A percentile compares a stretch with the other conserved stretches of the same genome.
Conservation (phyloP, 371 early-diverging fungal species). For the Lichtheimia corymbifera region DNA sequence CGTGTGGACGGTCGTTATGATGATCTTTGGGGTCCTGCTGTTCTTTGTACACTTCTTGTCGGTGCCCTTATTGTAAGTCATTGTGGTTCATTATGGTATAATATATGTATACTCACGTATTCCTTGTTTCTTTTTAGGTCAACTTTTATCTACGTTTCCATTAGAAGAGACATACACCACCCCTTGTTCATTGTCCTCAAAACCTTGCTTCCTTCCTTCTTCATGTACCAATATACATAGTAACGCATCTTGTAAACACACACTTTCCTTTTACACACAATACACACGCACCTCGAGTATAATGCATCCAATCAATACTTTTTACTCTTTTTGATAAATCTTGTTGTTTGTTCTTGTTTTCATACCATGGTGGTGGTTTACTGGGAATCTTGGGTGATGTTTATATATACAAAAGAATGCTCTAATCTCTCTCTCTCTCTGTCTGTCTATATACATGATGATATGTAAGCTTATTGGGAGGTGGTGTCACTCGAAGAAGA, state of each 20-base stretch:
- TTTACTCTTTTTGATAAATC: not conserved
- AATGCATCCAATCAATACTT: not conserved
- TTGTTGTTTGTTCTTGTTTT: too few species aligned
- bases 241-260: not conserved
- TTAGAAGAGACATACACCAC: constrained; percentile 6
- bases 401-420: constrained; percentile 1
- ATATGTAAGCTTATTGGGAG: not conserved
- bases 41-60: constrained; percentile 85
- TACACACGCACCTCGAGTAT: not conserved
- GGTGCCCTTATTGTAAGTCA: constrained; percentile 41
- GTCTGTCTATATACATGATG: not conserved
- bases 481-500: not conserved
- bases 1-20: constrained; percentile 63
- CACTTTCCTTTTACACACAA: not conserved
- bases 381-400: not conserved
- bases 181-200: too few species aligned
- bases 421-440: not conserved
- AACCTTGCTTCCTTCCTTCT: not conserved
- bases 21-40: constrained; percentile 74
- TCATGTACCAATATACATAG: constrained; percentile 3
- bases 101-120: not conserved
- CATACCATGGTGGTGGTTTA: too few species aligned
- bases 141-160: constrained; percentile 46
- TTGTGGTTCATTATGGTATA: not conserved
- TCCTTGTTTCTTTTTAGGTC: constrained; percentile 18